A percentile compares a stretch with the other conserved stretches of the same genome.
These are phyloP conservation scores for Graphilbum fragrans DNA, from an alignment of 2,329 filamentous ascomycete species.

Conservation along the genomic window DNA sequence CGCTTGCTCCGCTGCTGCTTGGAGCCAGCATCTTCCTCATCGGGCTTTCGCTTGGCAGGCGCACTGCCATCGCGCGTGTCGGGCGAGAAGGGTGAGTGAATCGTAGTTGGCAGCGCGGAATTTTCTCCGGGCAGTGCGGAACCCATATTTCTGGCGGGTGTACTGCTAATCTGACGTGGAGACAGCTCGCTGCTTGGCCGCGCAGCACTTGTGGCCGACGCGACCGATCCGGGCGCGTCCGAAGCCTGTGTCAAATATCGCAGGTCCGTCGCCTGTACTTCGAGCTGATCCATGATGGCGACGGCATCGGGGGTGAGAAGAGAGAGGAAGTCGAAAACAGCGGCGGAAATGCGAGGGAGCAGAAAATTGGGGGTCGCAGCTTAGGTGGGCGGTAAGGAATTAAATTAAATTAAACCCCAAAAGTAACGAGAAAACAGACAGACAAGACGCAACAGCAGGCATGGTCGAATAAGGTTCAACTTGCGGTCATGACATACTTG, in stretches of 20 bases:
- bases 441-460: no score
- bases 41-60: conserved; percentile 22
- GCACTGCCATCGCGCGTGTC: not conserved
- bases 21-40: conserved; percentile 25
- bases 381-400: no score
- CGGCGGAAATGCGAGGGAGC: not conserved
- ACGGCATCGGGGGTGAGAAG: not conserved
- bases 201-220: conserved; percentile 1
- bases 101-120: conserved; percentile 29
- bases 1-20: conserved; percentile 49
- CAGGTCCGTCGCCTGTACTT: conserved; percentile 41
- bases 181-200: conserved; percentile 2
- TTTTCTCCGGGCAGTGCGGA: conserved; percentile 31
- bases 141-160: conserved; percentile 13
- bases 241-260: conserved; percentile 32
- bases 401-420: not conserved
- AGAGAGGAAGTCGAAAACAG: not conserved
- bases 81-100: conserved; percentile 9
- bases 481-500: no score
- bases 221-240: conserved; percentile 17
- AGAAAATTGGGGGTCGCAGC: no score
- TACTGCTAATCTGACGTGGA: conserved; percentile 7
- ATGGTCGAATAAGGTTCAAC: no score
- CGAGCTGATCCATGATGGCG: conserved; percentile 38
- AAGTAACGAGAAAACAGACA: not conserved